A percentile compares a stretch with the other conserved stretches of the same genome.
Evolutionary conservation across 108 stramenopile species (phyloP).

Genomic region (Conticribra weissflogii): DNA sequence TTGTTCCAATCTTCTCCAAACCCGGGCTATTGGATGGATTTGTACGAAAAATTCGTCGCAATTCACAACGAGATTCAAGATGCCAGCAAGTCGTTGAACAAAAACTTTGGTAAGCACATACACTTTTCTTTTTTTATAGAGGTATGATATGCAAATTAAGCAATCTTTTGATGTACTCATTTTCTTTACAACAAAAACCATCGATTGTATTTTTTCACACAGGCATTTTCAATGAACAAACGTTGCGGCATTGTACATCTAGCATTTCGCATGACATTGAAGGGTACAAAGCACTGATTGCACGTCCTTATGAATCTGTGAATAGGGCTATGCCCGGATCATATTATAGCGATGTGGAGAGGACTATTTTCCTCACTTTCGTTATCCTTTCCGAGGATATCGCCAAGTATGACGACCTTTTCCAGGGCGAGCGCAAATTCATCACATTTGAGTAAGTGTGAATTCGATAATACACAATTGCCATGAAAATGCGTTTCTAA

Average conservation of each 20-base stretch:
- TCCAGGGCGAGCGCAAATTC: conserved; percentile 60
- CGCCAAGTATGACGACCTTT: conserved; percentile 56
- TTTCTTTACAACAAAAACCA: not conserved
- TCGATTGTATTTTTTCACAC: not conserved
- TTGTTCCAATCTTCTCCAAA: conserved; percentile 42
- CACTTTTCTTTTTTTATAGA: not conserved
- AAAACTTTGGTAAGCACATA: conserved; percentile 48
- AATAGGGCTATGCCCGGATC: conserved; percentile 66
- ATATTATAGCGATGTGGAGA: conserved; percentile 62
- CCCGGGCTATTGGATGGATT: conserved; percentile 51
- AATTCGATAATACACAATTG: too few species aligned
- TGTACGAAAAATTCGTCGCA: conserved; percentile 49
- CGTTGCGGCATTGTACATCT: conserved; percentile 54
- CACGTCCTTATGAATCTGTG: conserved; percentile 61
- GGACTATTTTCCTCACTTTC: conserved; percentile 59
- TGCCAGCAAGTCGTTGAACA: conserved; percentile 59
- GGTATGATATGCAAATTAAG: too few species aligned
- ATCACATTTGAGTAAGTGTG: conserved; percentile 52
- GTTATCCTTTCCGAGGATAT: conserved; percentile 58
- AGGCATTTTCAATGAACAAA: conserved; percentile 63
- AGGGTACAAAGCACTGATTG: conserved; percentile 63
- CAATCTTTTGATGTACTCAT: too few species aligned
- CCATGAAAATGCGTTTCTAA: too few species aligned
- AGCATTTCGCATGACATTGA: conserved; percentile 62
- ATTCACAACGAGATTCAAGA: conserved; percentile 58